A percentile compares a stretch with the other conserved stretches of the same genome.
phyloP scores from a whole-genome alignment of 2,329 filamentous ascomycete species.

The Orbilia ellipsospora region DNA sequence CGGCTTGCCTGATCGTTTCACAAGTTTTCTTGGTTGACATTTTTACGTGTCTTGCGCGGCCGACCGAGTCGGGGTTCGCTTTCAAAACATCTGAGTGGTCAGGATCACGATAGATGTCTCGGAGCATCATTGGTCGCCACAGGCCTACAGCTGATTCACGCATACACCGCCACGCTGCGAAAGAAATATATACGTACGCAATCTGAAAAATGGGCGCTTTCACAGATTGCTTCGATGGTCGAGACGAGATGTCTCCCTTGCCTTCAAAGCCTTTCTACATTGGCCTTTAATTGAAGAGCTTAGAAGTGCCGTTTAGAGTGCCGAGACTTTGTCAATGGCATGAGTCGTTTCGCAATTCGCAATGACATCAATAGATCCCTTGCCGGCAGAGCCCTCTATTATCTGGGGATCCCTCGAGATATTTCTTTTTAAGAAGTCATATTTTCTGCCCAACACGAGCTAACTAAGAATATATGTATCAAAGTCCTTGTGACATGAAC shows the following conservation, averaged over 20 bases:
- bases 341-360: constrained; percentile 42
- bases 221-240: constrained; percentile 4
- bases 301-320: constrained; percentile 19
- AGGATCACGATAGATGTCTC: constrained; percentile 18
- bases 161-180: constrained; percentile 39
- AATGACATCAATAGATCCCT: constrained; percentile 41
- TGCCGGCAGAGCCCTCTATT: constrained; percentile 24
- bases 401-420: constrained; percentile 34
- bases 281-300: constrained; percentile 2
- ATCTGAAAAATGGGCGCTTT: constrained; percentile 7
- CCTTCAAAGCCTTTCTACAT: constrained; percentile 7
- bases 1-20: constrained; percentile 47
- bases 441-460: constrained; percentile 34
- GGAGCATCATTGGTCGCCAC: constrained; percentile 34
- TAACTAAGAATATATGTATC: constrained; percentile 20
- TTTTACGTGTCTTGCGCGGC: constrained; percentile 38
- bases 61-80: constrained; percentile 8
- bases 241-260: constrained; percentile 19
- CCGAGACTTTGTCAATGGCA: constrained; percentile 21
- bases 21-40: constrained; percentile 39
- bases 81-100: constrained; percentile 18
- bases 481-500: constrained; percentile 39
- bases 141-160: constrained; percentile 17
- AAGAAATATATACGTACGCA: constrained; percentile 12
- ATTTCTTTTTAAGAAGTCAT: constrained; percentile 10